Evolutionary conservation across 1,284 basidiomycete species (phyloP), one percentile per base, ranked within the genome.

Genomic region (Fomitopsis betulina): DNA sequence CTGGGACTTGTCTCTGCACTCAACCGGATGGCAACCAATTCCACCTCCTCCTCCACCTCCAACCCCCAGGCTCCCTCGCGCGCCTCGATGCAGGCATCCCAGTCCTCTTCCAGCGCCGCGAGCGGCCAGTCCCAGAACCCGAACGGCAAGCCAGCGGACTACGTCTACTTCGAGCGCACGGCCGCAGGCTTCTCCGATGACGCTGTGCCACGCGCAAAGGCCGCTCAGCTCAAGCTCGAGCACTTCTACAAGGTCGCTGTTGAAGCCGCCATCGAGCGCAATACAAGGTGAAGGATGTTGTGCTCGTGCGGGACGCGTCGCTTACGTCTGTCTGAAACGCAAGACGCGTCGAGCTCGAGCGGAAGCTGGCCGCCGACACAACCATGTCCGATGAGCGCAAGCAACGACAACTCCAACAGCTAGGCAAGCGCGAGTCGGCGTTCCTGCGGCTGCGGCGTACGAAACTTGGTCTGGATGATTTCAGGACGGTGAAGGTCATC

Each of bases 401-500:
- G 74, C 89, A 93, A 64, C 85, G 94, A 56, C 95, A 98, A 72
- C 86, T 99, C 59, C 82, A 89, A 60, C 91, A 94, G 67, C 89
- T 98, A 59, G 93, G 94, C 59, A 88, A 93, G 71, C 87, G 91
- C 60, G 97, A 99, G 76, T 92, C 91, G 9, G 91, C 93, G 63
- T 96, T 94, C 76, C 79, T 99, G 57, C 86, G 97, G 35, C 78
- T 99, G 58, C 84, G 93, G 58, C 83, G 96, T 65, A 98, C 96
- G 27, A 92, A 95, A 70, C 91, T 99, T 64, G 95, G 94, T 37
- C 77, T 98, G 55, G 81, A 91, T 57, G 94, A 99, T 77, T 99
- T 99, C 81, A 82, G 88, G 63, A 98, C 97, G 2, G 91, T 99
- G 70, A 99, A 99, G 74, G 96, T 98, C 60, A 99, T 99, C 68